These are phyloP conservation scores for Manihot esculenta DNA, from an alignment of 441 rosid species.

Conservation along the genomic window DNA sequence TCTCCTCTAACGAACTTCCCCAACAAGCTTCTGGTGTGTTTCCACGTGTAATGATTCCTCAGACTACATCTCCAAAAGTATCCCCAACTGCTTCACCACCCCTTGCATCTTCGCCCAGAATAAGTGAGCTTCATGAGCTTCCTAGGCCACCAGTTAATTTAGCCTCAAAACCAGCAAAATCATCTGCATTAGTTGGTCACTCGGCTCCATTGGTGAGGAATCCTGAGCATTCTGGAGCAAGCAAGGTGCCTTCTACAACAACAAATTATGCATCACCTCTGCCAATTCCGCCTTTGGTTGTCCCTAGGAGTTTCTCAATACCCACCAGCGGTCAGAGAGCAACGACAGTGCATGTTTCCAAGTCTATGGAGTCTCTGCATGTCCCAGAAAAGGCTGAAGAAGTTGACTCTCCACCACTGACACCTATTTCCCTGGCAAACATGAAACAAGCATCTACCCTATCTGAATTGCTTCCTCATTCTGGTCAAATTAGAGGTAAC, in stretches of 20 bases:
- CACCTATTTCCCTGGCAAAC: constrained; percentile 63
- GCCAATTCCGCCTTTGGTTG: constrained; percentile 63
- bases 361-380: constrained; percentile 43
- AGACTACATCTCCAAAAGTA: constrained; percentile 58
- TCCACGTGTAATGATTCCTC: constrained; percentile 45
- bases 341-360: constrained; percentile 45
- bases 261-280: constrained; percentile 65
- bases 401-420: constrained; percentile 72
- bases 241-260: constrained; percentile 37
- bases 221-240: constrained; percentile 48
- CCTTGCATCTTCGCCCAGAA: constrained; percentile 71
- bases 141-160: constrained; percentile 81
- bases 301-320: constrained; percentile 81
- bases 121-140: constrained; percentile 87
- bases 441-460: constrained; percentile 36
- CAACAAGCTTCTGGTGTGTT: constrained; percentile 45
- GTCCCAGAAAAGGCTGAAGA: constrained; percentile 41
- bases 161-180: constrained; percentile 54
- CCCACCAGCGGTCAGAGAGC: constrained; percentile 85
- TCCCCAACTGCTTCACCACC: constrained; percentile 92
- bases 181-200: constrained; percentile 54
- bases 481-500: constrained; percentile 67
- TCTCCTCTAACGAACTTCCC: constrained; percentile 41
- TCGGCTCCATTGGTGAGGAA: constrained; percentile 83
- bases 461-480: constrained; percentile 44